Percentiles rank a stretch among this genome's conserved stretches.
Evolutionary conservation across 176 grass and related monocot genomes (phyloP).

Genomic region (Oryza rufipogon): DNA sequence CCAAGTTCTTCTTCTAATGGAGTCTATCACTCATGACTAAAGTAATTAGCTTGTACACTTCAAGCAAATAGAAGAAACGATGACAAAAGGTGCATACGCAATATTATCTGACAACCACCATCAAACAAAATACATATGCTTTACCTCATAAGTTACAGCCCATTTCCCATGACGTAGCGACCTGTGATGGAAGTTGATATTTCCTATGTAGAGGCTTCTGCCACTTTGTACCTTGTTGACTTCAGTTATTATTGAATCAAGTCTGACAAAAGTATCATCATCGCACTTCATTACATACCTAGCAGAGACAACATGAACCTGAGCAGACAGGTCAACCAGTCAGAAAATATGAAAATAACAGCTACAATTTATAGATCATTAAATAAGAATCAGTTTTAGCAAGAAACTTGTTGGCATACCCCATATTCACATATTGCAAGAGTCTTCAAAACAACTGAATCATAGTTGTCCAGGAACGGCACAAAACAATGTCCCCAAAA

Average conservation of each 20-base stretch:
- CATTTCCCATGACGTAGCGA: conserved; percentile 80
- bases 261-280: conserved; percentile 81
- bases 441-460: conserved; percentile 83
- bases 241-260: conserved; percentile 65
- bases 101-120: conserved; percentile 31
- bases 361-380: not conserved
- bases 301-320: conserved; percentile 66
- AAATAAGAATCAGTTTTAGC: conserved; percentile 26
- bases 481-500: conserved; percentile 90
- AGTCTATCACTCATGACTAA: not conserved
- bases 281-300: conserved; percentile 84
- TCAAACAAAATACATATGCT: conserved; percentile 22
- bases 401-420: conserved; percentile 43
- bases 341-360: not conserved
- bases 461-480: conserved; percentile 80
- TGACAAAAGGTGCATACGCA: conserved; percentile 15
- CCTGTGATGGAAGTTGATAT: conserved; percentile 75
- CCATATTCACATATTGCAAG: conserved; percentile 87
- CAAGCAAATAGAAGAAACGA: conserved; percentile 13
- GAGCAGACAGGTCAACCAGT: conserved; percentile 34
- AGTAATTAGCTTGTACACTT: not conserved
- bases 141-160: conserved; percentile 86
- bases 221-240: conserved; percentile 64
- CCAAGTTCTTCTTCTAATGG: not conserved
- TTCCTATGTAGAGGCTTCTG: conserved; percentile 76